phyloP scores from a whole-genome alignment of 768 basidiomycete genomes.

The Pulveroboletus sp. region DNA sequence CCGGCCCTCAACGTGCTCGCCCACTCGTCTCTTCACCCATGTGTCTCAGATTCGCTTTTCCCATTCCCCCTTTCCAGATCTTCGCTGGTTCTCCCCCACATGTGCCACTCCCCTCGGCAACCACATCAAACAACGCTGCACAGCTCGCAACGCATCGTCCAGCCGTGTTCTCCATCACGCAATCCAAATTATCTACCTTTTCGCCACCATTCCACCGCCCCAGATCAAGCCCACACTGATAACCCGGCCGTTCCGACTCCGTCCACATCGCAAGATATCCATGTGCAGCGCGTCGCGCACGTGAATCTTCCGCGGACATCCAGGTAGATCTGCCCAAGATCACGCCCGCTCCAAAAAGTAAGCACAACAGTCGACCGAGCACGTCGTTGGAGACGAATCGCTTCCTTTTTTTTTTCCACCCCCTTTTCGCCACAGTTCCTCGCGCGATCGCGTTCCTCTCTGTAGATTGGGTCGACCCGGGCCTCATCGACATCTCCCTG shows the following conservation, averaged over 20 bases:
- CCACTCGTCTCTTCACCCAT: conserved; percentile 15
- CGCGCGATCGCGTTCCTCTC: conserved; percentile 7
- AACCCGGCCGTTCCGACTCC: conserved; percentile 27
- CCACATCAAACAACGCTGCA: neutral
- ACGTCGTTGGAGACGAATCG: conserved; percentile 9
- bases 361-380: conserved; percentile 2
- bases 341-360: conserved; percentile 21
- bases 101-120: conserved; percentile 1
- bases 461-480: conserved; percentile 11
- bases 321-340: conserved; percentile 26
- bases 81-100: conserved; percentile 25
- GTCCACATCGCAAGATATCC: conserved; percentile 31
- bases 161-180: conserved; percentile 11
- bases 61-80: conserved; percentile 17
- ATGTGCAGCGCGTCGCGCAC: conserved; percentile 24
- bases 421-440: conserved; percentile 24
- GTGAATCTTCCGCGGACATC: conserved; percentile 34
- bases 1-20: conserved; percentile 8
- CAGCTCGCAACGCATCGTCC: neutral
- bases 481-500: conserved; percentile 1
- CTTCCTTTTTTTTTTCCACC: conserved; percentile 23
- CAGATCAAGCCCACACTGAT: conserved; percentile 25
- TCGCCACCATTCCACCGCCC: conserved; percentile 19
- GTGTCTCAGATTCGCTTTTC: conserved; percentile 30
- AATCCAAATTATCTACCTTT: conserved; percentile 11